Conservation (phyloP, 169 alveolate species). For the Plasmodium relictum region DNA sequence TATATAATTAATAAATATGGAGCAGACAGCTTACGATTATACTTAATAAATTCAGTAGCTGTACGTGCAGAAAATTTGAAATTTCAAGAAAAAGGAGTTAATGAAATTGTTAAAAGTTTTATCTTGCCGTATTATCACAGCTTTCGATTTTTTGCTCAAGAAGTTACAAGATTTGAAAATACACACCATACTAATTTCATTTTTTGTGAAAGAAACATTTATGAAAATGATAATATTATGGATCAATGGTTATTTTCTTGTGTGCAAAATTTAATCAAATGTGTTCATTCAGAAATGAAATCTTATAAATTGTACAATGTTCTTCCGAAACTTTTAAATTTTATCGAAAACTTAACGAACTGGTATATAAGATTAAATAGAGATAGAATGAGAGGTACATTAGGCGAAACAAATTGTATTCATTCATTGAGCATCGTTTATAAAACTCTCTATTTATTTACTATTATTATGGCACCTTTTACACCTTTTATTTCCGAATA, state of each 20-base stretch:
- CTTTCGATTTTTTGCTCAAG: conserved; percentile 96
- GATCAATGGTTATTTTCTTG: conserved; percentile 97
- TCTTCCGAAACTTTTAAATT: conserved; percentile 93
- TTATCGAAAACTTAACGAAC: conserved; percentile 97
- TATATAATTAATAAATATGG: conserved; percentile 92
- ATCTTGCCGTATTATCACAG: conserved; percentile 99
- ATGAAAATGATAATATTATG: conserved; percentile 89
- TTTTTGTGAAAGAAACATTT: conserved; percentile 85
- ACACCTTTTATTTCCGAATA: conserved; percentile 95
- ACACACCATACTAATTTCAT: conserved; percentile 83
- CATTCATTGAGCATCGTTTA: conserved; percentile 92
- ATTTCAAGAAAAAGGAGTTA: conserved; percentile 95
- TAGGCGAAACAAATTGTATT: conserved; percentile 91
- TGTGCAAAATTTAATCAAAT: conserved; percentile 88
- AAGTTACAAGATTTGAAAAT: conserved; percentile 94
- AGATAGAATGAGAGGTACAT: conserved; percentile 97
- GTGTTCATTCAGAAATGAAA: conserved; percentile 96
- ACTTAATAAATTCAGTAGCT: conserved; percentile 96
- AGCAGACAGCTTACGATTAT: conserved; percentile 97
- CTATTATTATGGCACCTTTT: conserved; percentile 90
- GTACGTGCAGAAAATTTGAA: conserved; percentile 97
- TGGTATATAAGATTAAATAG: conserved; percentile 98
- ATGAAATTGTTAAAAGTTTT: conserved; percentile 95
- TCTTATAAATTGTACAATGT: conserved; percentile 97
- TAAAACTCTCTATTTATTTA: conserved; percentile 92